Evolutionary conservation across 306 rosid species (phyloP).

Genomic region (Casuarina cunninghamiana): DNA sequence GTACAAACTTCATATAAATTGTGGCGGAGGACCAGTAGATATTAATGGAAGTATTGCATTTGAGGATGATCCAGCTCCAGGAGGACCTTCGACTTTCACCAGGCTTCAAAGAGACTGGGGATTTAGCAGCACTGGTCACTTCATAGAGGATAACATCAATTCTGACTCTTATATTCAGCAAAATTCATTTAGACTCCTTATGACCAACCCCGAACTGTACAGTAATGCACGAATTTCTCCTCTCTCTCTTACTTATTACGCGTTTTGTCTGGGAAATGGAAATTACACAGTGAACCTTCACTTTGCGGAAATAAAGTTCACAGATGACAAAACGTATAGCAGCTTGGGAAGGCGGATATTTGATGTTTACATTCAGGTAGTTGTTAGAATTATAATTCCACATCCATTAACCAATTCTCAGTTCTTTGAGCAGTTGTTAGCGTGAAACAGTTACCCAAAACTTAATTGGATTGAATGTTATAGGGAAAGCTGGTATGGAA

Average conservation of each 20-base stretch:
- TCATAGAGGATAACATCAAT: not conserved
- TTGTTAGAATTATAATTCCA: not conserved
- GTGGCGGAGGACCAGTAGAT: conserved; percentile 35
- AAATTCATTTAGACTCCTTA: conserved; percentile 26
- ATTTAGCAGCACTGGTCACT: conserved; percentile 41
- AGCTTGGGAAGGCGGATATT: conserved; percentile 59
- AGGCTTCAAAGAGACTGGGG: conserved; percentile 31
- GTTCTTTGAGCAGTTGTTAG: not conserved
- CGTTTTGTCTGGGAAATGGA: conserved; percentile 40
- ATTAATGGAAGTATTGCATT: conserved; percentile 11
- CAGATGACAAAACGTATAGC: conserved; percentile 9
- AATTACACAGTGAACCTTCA: conserved; percentile 39
- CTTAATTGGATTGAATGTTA: not conserved
- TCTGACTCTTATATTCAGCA: not conserved
- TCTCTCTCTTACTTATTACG: conserved; percentile 46
- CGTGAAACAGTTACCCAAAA: not conserved
- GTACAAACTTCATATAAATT: conserved; percentile 36
- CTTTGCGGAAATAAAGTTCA: conserved; percentile 45
- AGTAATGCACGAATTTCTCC: conserved; percentile 51
- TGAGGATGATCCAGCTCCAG: conserved; percentile 11
- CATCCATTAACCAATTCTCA: not conserved
- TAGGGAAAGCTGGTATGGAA: conserved; percentile 34
- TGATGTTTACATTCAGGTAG: conserved; percentile 47
- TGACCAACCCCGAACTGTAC: conserved; percentile 36
- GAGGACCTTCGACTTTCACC: conserved; percentile 19